These are phyloP conservation scores for Plectranthus barbatus DNA, from an alignment of 257 asterid species.

Conservation along the genomic window DNA sequence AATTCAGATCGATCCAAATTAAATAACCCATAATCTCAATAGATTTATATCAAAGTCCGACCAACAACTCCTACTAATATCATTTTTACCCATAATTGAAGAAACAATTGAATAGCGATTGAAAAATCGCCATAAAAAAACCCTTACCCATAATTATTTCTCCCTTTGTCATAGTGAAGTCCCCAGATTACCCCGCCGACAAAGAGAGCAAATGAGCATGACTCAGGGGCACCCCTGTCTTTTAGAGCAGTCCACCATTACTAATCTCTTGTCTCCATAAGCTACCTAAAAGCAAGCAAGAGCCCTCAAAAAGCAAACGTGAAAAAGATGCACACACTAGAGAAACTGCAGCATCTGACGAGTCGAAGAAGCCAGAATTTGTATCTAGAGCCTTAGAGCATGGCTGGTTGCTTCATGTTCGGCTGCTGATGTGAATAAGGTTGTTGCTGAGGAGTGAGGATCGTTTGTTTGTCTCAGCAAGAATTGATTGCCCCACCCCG, in stretches of 20 bases:
- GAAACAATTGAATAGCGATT: too few relatives aligned
- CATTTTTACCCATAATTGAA: too few relatives aligned
- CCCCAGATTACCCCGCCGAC: slow-evolving; percentile 17
- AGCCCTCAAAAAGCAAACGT: slow-evolving; percentile 28
- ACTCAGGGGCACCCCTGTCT: slow-evolving; percentile 9
- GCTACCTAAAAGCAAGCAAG: slow-evolving; percentile 15
- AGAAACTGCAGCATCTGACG: slow-evolving; percentile 22
- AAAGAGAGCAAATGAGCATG: neutral
- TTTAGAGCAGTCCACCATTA: neutral
- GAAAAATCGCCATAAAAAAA: too few relatives aligned
- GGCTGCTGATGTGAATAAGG: slow-evolving; percentile 30
- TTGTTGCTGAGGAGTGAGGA: neutral
- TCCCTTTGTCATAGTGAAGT: slow-evolving; percentile 3
- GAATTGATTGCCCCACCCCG: neutral
- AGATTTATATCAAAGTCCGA: too few relatives aligned
- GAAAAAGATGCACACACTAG: slow-evolving; percentile 10
- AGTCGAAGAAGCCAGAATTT: slow-evolving; percentile 24
- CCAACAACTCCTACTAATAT: too few relatives aligned
- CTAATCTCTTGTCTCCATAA: neutral
- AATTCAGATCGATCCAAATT: too few relatives aligned
- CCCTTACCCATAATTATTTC: slow-evolving; percentile 11
- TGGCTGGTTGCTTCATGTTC: neutral
- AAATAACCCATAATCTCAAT: too few relatives aligned
- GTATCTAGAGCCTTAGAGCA: slow-evolving; percentile 6
- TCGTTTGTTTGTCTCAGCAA: neutral